These are phyloP conservation scores for Erucastrum elatum DNA, from an alignment of 345 rosid species.

Conservation along the genomic window DNA sequence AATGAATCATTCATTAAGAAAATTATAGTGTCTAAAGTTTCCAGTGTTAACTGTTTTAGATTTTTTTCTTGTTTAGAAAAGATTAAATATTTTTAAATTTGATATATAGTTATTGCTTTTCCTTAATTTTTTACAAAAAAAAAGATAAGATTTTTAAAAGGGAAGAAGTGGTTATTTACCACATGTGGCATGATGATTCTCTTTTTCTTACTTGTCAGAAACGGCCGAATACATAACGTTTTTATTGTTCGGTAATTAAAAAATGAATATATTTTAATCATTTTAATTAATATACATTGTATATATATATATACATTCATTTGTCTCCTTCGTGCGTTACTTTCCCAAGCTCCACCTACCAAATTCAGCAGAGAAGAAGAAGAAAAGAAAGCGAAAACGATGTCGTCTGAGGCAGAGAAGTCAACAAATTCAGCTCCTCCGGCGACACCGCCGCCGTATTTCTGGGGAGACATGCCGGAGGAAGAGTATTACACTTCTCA, in stretches of 20 bases:
- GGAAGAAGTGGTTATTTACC: neutral
- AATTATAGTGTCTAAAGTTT: neutral
- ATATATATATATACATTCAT: slow-evolving; percentile 8
- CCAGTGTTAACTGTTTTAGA: neutral
- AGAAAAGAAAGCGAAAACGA: slow-evolving; percentile 9
- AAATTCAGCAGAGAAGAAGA: neutral
- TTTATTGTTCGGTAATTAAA: neutral
- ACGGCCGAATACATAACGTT: neutral
- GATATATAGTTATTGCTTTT: neutral
- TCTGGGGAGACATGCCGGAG: slow-evolving; percentile 89
- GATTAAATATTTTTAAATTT: neutral
- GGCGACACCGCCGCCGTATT: slow-evolving; percentile 42
- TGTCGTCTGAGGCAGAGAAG: slow-evolving; percentile 35
- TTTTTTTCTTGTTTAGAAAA: neutral
- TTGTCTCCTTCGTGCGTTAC: neutral
- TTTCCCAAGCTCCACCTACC: slow-evolving; percentile 6
- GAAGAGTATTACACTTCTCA: slow-evolving; percentile 86
- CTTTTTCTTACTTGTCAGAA: neutral
- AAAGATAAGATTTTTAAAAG: neutral
- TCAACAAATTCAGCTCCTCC: slow-evolving; percentile 36
- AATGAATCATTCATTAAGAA: neutral
- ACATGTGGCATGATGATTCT: neutral
- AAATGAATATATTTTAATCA: neutral
- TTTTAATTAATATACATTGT: neutral
- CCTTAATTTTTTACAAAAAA: neutral